These are phyloP conservation scores for Bipolaris zeicola DNA, from an alignment of 2,329 filamentous ascomycete species.

Conservation along the genomic window DNA sequence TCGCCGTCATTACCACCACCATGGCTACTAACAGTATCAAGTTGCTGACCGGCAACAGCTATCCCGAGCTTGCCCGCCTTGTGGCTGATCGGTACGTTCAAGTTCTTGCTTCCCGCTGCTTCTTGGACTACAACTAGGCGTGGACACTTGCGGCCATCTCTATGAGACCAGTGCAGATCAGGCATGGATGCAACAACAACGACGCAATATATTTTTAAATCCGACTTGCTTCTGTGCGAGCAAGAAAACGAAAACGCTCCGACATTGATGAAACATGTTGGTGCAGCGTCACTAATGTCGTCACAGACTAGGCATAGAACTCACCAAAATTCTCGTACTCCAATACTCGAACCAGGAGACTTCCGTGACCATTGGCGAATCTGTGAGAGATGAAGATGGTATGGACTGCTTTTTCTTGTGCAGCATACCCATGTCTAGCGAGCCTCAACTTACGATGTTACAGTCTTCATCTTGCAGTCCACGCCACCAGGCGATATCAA, in stretches of 20 bases:
- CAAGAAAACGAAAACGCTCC: neutral
- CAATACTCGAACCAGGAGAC: slow-evolving; percentile 89
- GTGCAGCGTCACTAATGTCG: slow-evolving; percentile 23
- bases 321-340: slow-evolving; percentile 78
- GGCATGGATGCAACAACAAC: neutral
- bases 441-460: slow-evolving; percentile 27
- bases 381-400: slow-evolving; percentile 94
- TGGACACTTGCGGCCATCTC: slow-evolving; percentile 5
- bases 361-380: slow-evolving; percentile 92
- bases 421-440: neutral
- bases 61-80: slow-evolving; percentile 71
- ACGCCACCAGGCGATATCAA: slow-evolving; percentile 96
- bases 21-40: slow-evolving; percentile 79
- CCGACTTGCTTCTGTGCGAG: neutral
- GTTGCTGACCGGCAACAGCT: slow-evolving; percentile 75
- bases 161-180: neutral
- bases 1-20: slow-evolving; percentile 21
- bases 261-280: neutral
- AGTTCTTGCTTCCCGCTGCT: slow-evolving; percentile 8
- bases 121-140: slow-evolving; percentile 17
- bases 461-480: slow-evolving; percentile 94
- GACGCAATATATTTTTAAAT: neutral
- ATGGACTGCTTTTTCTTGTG: slow-evolving; percentile 32
- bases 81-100: slow-evolving; percentile 67
- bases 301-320: slow-evolving; percentile 72